phyloP scores from a whole-genome alignment of 2,329 filamentous ascomycete species.

The Cladobotryum mycophilum region DNA sequence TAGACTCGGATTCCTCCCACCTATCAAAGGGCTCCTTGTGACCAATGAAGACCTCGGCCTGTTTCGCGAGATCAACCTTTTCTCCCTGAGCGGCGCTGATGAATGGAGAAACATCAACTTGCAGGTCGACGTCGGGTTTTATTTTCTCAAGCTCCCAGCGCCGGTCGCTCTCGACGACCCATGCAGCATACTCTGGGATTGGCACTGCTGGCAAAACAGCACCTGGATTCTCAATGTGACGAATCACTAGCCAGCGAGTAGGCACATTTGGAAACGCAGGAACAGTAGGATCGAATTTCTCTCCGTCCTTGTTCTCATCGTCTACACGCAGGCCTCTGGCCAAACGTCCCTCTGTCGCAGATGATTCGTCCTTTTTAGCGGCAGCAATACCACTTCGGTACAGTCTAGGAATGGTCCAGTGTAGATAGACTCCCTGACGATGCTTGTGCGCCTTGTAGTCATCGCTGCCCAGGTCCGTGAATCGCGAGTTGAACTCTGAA shows the following conservation, averaged over 20 bases:
- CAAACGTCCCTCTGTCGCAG: neutral
- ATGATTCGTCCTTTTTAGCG: neutral
- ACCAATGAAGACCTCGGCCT: conserved; percentile 39
- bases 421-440: conserved; percentile 31
- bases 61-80: conserved; percentile 21
- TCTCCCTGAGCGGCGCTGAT: conserved; percentile 14
- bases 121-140: conserved; percentile 24
- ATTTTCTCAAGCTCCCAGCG: conserved; percentile 26
- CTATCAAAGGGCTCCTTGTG: conserved; percentile 14
- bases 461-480: conserved; percentile 27
- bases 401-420: conserved; percentile 34
- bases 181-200: conserved; percentile 12
- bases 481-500: conserved; percentile 25
- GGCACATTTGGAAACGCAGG: conserved; percentile 19
- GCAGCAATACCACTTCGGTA: conserved; percentile 27
- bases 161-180: conserved; percentile 36
- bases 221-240: conserved; percentile 16
- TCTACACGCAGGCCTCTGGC: neutral
- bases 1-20: neutral
- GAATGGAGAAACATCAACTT: conserved; percentile 36
- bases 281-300: neutral
- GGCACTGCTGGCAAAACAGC: too few relatives aligned
- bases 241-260: conserved; percentile 32
- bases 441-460: neutral
- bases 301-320: too few relatives aligned